These are phyloP conservation scores for Rhododendron kiyosumense DNA, from an alignment of 148 eudicot genomes.

Conservation along the genomic window DNA sequence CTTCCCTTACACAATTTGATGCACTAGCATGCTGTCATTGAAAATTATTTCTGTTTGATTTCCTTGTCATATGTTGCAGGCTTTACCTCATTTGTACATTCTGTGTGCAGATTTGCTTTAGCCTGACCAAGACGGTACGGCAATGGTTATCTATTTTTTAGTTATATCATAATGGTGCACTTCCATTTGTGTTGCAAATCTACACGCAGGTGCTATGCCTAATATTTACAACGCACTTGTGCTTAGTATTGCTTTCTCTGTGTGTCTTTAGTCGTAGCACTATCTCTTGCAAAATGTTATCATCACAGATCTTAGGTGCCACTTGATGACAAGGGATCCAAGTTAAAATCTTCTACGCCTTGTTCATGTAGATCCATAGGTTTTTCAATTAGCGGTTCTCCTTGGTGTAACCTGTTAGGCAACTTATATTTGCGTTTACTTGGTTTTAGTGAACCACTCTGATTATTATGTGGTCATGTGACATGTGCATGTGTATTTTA, in stretches of 20 bases:
- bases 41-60: neutral
- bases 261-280: neutral
- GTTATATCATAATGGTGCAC: neutral
- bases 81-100: constrained; percentile 79
- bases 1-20: neutral
- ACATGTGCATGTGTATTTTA: neutral
- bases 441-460: neutral
- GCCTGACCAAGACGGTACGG: constrained; percentile 47
- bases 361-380: neutral
- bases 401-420: no score
- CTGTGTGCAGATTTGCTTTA: constrained; percentile 62
- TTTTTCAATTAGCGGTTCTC: neutral
- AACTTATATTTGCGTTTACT: neutral
- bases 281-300: neutral
- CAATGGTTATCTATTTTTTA: neutral
- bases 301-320: neutral
- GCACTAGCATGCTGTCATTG: neutral
- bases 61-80: constrained; percentile 44
- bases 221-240: neutral
- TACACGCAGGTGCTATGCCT: neutral
- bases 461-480: neutral
- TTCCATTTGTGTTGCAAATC: neutral
- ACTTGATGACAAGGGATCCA: neutral
- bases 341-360: neutral
- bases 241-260: neutral